phyloP scores from a whole-genome alignment of 768 basidiomycete species.

The Tricholoma furcatifolium region DNA sequence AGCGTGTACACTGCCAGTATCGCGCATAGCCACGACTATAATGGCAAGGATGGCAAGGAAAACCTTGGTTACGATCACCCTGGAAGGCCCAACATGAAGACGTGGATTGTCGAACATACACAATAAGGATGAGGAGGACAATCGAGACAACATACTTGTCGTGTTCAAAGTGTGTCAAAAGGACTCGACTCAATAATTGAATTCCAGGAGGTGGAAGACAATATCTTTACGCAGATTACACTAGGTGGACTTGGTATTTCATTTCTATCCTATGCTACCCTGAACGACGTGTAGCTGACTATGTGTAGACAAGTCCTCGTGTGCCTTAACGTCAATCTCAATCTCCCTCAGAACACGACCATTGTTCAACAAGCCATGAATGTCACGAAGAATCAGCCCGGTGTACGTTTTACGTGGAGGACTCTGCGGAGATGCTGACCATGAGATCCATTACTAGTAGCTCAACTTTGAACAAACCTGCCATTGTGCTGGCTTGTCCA shows the following conservation, averaged over 20 bases:
- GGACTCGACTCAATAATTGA: constrained; percentile 33
- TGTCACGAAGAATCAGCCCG: constrained; percentile 33
- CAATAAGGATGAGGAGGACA: constrained; percentile 29
- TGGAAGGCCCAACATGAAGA: constrained; percentile 10
- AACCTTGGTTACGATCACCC: background rate
- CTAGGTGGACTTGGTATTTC: constrained; percentile 29
- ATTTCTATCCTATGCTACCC: background rate
- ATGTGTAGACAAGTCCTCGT: too few relatives aligned
- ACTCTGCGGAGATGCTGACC: background rate
- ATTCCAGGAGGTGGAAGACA: constrained; percentile 34
- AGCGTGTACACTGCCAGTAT: background rate
- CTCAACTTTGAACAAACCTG: too few relatives aligned
- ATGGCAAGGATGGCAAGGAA: background rate
- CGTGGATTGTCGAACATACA: constrained; percentile 27
- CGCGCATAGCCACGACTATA: background rate
- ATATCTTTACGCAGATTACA: constrained; percentile 34
- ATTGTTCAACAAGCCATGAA: constrained; percentile 40
- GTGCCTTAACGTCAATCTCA: too few relatives aligned
- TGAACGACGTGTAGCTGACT: too few relatives aligned
- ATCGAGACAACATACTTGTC: constrained; percentile 31
- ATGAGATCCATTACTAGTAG: too few relatives aligned
- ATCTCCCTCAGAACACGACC: too few relatives aligned
- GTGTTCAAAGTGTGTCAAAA: constrained; percentile 34
- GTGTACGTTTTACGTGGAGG: constrained; percentile 23
- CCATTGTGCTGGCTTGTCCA: too few relatives aligned